Evolutionary conservation across 2,329 filamentous ascomycete species (phyloP).

Genomic region (Aureobasidium sp.): DNA sequence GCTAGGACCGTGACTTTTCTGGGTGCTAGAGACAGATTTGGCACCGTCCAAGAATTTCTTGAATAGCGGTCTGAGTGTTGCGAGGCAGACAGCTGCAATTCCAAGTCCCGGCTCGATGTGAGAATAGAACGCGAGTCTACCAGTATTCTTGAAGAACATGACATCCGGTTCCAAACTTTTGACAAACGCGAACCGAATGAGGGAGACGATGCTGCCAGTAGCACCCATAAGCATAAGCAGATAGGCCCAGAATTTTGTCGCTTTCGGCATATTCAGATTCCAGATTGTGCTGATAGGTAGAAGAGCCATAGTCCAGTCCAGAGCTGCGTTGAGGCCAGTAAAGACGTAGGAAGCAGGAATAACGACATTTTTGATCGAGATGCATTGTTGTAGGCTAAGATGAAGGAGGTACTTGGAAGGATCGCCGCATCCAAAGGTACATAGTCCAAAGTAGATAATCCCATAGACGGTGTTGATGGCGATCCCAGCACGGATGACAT

Average conservation of each 20-base stretch:
- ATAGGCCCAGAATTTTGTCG: conserved; percentile 22
- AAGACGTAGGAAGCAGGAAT: conserved; percentile 22
- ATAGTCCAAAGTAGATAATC: conserved; percentile 14
- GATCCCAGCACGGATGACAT: not conserved
- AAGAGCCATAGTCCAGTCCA: conserved; percentile 24
- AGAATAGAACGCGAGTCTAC: conserved; percentile 24
- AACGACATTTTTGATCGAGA: not conserved
- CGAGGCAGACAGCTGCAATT: conserved; percentile 28
- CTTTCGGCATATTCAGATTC: conserved; percentile 22
- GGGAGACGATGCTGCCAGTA: conserved; percentile 23
- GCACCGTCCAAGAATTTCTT: conserved; percentile 14
- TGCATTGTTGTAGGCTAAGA: conserved; percentile 19
- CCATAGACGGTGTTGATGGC: conserved; percentile 8
- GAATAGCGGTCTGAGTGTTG: conserved; percentile 29
- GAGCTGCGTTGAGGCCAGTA: conserved; percentile 21
- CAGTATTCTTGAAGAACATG: conserved; percentile 19
- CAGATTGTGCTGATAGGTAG: conserved; percentile 21
- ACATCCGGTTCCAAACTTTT: conserved; percentile 10
- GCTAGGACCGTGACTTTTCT: not conserved
- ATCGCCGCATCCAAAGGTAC: conserved; percentile 15
- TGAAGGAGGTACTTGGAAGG: conserved; percentile 6
- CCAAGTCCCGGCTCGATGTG: conserved; percentile 29
- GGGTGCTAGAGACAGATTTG: conserved; percentile 5
- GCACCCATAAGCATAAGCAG: conserved; percentile 21
- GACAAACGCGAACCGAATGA: conserved; percentile 23